Base-by-base conservation (phyloP, 306 rosid genomes). In the Pyrus bretschneideri region DNA sequence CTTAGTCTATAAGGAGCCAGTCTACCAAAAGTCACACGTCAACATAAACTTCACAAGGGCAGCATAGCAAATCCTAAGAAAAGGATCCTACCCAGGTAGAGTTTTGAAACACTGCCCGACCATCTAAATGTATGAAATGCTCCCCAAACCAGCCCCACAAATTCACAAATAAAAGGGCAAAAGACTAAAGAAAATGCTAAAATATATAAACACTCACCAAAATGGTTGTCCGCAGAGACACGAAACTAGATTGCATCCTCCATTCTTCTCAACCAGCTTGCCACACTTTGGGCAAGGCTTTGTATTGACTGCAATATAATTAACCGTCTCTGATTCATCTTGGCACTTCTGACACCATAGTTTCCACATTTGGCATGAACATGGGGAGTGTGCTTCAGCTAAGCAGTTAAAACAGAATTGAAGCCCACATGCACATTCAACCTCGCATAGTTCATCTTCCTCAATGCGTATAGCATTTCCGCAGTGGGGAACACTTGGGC, bases 401-500 rank as follows among this genome's bases (percentile, higher is more conserved):
- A 67, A 78, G 73, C 85, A 85, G 40, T 64, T 75, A 72, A 85
- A 85, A 76, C 85, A 85, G 69, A 85, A 85, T 27, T 74, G 78
- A 10, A 74, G 23, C 22, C 81, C 79, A 67, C 88, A 85, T 17
- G 88, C 33, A 71, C 85, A 85, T 67, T 85, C 83, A 59, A 85
- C 83, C 85, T 85, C 88, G 35, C 67, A 65, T 10, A 81, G 42
- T 23, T 78, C 81, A 42, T 52, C 71, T 13, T 81, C 83, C 62
- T 78, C 78, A 35, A 75, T 23, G 8, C 81, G 81, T 66, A 81
- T 59, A 19, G 88, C 88, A 33, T 85, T 78, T 21, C 88, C 85
- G 27, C 88, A 85, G 61, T 85, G 85, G 52, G 88, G 88, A 75
- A 71, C 72, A 62, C 85, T 85, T 3, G 85, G 88, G 57, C 88